Evolutionary conservation across 2,329 filamentous ascomycete species (phyloP).

Genomic region (Hypoxylon rubiginosum): DNA sequence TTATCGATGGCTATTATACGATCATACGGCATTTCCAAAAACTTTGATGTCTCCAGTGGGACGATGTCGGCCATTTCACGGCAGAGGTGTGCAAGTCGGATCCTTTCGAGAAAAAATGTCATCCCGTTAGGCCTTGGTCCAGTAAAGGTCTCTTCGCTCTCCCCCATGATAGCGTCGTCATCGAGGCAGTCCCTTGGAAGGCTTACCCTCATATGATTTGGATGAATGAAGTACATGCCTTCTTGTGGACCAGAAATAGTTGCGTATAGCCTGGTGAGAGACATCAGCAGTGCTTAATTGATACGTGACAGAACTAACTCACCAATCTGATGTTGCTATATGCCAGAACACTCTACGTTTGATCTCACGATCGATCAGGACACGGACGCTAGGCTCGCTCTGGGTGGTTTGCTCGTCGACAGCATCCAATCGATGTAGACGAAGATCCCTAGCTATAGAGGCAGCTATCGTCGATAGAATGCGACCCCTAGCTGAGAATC

Average conservation of each 20-base stretch:
- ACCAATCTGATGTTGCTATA: slow-evolving; percentile 38
- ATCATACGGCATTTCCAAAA: slow-evolving; percentile 36
- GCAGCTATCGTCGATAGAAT: slow-evolving; percentile 30
- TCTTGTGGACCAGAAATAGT: slow-evolving; percentile 43
- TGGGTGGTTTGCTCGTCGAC: slow-evolving; percentile 1
- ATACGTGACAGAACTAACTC: not conserved
- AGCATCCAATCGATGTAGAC: slow-evolving; percentile 40
- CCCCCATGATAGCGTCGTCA: slow-evolving; percentile 20
- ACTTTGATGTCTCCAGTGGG: slow-evolving; percentile 32
- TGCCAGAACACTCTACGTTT: slow-evolving; percentile 41
- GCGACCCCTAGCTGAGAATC: slow-evolving; percentile 40
- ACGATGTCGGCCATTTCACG: slow-evolving; percentile 38
- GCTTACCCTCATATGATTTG: slow-evolving; percentile 35
- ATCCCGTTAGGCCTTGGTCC: slow-evolving; percentile 31
- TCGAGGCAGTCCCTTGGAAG: slow-evolving; percentile 35
- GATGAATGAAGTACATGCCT: slow-evolving; percentile 43
- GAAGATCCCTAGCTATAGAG: slow-evolving; percentile 40
- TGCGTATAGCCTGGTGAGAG: slow-evolving; percentile 36
- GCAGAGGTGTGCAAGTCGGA: slow-evolving; percentile 38
- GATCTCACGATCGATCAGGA: slow-evolving; percentile 31
- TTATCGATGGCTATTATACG: slow-evolving; percentile 34
- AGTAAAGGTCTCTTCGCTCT: not conserved
- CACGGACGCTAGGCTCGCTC: slow-evolving; percentile 3
- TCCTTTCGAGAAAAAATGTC: slow-evolving; percentile 38
- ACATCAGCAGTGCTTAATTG: not conserved